phyloP scores from a whole-genome alignment of 2,329 filamentous ascomycete species.

The Penicillium sp. region DNA sequence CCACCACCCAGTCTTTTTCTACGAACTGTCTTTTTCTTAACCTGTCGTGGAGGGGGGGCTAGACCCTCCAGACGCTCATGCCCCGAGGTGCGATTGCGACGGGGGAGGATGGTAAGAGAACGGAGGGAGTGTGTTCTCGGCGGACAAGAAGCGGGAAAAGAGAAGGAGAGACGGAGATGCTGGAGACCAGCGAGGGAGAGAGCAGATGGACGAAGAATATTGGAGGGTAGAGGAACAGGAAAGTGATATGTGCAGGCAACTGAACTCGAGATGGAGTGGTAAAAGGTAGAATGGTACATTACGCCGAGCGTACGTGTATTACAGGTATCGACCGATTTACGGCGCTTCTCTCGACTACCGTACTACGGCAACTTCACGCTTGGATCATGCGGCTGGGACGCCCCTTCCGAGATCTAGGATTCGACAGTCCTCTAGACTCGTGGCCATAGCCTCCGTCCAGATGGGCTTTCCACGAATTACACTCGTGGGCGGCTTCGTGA shows the following conservation, averaged over 20 bases:
- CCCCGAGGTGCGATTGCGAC: conserved; percentile 20
- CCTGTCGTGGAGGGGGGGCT: conserved; percentile 25
- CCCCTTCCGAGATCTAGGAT: neutral
- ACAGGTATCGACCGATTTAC: conserved; percentile 16
- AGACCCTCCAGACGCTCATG: conserved; percentile 35
- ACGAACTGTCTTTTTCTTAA: neutral
- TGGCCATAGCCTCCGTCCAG: neutral
- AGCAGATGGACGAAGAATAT: conserved; percentile 4
- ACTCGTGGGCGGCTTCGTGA: neutral
- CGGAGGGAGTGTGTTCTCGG: neutral
- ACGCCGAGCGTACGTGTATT: conserved; percentile 7
- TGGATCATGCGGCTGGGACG: neutral
- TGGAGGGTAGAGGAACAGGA: conserved; percentile 4
- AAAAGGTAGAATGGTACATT: neutral
- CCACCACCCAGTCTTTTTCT: conserved; percentile 9
- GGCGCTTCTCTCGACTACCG: conserved; percentile 20
- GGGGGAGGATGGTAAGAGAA: neutral
- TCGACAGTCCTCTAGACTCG: neutral
- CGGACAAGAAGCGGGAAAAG: neutral
- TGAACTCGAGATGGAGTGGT: conserved; percentile 2
- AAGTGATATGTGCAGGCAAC: conserved; percentile 11
- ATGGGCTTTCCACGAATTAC: conserved; percentile 7
- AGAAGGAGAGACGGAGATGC: conserved; percentile 3
- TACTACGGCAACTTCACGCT: neutral
- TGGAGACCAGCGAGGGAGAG: neutral